Percentiles rank a stretch among this genome's conserved stretches.
These are phyloP conservation scores for Fusarium sambucinum DNA, from an alignment of 2,329 filamentous ascomycete species.

Conservation along the genomic window DNA sequence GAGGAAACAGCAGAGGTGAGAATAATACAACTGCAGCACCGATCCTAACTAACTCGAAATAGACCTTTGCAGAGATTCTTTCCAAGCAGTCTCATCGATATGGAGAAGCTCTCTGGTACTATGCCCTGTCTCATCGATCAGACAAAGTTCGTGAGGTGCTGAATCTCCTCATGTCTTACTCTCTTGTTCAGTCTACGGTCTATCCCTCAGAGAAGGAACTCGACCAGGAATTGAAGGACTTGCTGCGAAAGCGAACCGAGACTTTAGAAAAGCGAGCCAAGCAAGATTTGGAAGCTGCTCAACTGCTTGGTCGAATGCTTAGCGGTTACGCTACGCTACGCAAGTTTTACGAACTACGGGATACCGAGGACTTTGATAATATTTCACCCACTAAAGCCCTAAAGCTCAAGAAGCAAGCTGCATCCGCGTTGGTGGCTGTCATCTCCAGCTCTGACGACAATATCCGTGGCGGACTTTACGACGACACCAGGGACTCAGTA, in stretches of 20 bases:
- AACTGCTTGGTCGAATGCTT: constrained; percentile 84
- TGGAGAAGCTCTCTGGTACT: constrained; percentile 90
- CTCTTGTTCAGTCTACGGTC: constrained; percentile 83
- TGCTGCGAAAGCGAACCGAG: constrained; percentile 78
- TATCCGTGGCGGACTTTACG: constrained; percentile 90
- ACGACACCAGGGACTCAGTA: constrained; percentile 82
- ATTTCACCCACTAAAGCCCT: constrained; percentile 59
- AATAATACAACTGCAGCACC: not conserved
- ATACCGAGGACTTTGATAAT: constrained; percentile 57
- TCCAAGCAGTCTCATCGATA: constrained; percentile 80
- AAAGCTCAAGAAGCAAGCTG: constrained; percentile 75
- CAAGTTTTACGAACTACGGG: constrained; percentile 89
- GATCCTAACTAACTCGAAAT: constrained; percentile 45
- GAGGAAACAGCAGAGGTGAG: constrained; percentile 85
- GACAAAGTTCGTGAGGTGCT: constrained; percentile 87
- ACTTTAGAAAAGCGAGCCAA: constrained; percentile 79
- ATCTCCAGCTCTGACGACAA: constrained; percentile 89
- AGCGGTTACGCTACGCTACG: constrained; percentile 93
- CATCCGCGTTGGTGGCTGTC: constrained; percentile 81
- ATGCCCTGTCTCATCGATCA: constrained; percentile 83
- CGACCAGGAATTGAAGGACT: constrained; percentile 75
- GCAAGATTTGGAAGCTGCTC: constrained; percentile 83
- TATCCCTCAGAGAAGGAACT: constrained; percentile 80
- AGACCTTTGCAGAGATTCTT: constrained; percentile 87
- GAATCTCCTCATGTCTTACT: constrained; percentile 88